Base-by-base conservation (phyloP, 164 flowering plant genomes). In the Annona squamosa region DNA sequence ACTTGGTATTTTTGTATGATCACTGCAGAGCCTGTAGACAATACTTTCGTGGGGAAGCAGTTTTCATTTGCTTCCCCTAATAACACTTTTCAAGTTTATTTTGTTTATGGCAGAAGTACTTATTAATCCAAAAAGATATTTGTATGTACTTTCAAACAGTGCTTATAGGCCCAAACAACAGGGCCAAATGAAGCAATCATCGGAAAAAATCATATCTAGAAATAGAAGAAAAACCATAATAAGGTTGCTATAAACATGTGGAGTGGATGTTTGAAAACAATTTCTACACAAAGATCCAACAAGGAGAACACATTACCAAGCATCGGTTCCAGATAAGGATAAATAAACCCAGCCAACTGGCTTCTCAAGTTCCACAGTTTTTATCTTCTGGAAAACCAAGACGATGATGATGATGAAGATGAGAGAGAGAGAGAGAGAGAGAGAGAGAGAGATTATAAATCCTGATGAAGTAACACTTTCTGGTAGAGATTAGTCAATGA, bases 271-370 rank as follows among this genome's bases (percentile, higher is more conserved):
- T 52, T 10, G 59, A 66, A 66, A 66, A 5, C 17, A 46, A 66
- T 66, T 4, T 41, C 17, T 13, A 46, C 45, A 66, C 43, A n/a
- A 3, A 66, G 43, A 12, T 41, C 1, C 43, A 9, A 41, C 3
- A 64, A 72, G 18, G 64, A 13, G 42, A 68, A 3, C 3, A 18
- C 45, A 89, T 84, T 68, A 92, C 99, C 94, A 78, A n/a, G 98
- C 93, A 82, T 92, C 98, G 75, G 81, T 86, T 71, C 99, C 99
- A 63, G 99, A 92, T 44, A 94, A 84, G 1, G 88, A 86, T 80
- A 94, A 74, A 77, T 86, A 78, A 75, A 91, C 85, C 98, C 99
- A 94, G 57, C 99, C 99, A 26, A 85, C 79, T 42, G 98, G 98
- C 81, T 92, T 91, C 59, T 81, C 87, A 26, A 94, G 94, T 63